Base-by-base conservation (phyloP, 257 asterid genomes). In the Lantana camara region DNA sequence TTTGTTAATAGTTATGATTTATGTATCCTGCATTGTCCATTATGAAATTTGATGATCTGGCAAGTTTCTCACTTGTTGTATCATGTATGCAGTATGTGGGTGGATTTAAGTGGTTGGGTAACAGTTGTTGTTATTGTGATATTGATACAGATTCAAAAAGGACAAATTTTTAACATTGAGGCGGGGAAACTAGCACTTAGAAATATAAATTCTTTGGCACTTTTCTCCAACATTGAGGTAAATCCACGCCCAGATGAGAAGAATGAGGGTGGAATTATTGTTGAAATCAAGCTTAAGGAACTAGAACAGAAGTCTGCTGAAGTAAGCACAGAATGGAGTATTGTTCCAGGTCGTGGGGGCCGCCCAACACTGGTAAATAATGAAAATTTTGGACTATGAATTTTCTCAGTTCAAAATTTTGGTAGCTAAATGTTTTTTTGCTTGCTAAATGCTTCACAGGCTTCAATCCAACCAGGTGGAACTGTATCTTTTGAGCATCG, bases 391-490 rank as follows among this genome's bases (percentile, higher is more conserved):
- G 15, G 45, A 24, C 29, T 60, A 4, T 45, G 3, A 49, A 20
- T 52, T 69, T 55, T 30, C 44, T n/a, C 50, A 54, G 12, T 64
- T 40, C 44, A 53, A 58, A 53, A 32, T 32, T 47, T 57, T 63
- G 45, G 64, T 63, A 72, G 50, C 68, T 68, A 64, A 71, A 51
- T 45, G 57, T 45, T 44, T 70, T 63, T 60, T 37, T 35, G 59
- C 75, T 68, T 34, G 70, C 49, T 47, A 51, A 66, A 67, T 83
- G 69, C 42, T 76, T 37, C 69, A 57, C 80, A 94, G 98, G 96
- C 99, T 76, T 90, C 99, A 45, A 73, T 94, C 68, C 99, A 90
- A 79, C 99, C 99, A 19, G 98, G 99, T 63, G 99, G 99, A 66
- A 84, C 98, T 50, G 95, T 94, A 66, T 94, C 99, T 47, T 94